phyloP scores from a whole-genome alignment of 768 basidiomycete genomes.

The Boletus rubropictus region DNA sequence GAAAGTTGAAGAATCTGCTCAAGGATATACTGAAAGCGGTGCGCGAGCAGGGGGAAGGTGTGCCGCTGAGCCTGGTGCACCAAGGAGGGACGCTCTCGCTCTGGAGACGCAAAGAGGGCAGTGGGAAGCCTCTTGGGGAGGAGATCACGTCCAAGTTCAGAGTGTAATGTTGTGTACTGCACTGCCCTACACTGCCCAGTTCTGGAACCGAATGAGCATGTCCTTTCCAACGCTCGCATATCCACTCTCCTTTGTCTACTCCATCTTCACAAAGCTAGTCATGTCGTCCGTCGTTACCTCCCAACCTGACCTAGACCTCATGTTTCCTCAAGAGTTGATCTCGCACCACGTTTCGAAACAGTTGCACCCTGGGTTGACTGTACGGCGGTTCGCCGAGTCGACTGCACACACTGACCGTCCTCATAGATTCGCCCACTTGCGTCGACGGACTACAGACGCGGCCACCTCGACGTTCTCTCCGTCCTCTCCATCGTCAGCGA shows the following conservation, averaged over 20 bases:
- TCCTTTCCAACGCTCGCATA: neutral
- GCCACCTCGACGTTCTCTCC: constrained; percentile 76
- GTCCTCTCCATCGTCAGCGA: constrained; percentile 68
- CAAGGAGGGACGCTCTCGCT: constrained; percentile 39
- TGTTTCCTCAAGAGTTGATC: constrained; percentile 71
- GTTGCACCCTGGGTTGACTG: constrained; percentile 46
- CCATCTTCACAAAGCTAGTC: neutral
- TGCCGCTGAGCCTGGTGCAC: constrained; percentile 52
- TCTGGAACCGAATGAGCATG: neutral
- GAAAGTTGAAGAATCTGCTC: constrained; percentile 26
- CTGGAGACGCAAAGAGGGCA: constrained; percentile 39
- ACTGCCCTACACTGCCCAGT: neutral
- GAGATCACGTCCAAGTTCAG: constrained; percentile 22
- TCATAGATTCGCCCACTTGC: constrained; percentile 84
- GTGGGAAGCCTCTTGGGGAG: constrained; percentile 15
- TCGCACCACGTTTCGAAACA: constrained; percentile 53
- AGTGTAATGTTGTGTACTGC: neutral
- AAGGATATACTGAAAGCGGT: constrained; percentile 43
- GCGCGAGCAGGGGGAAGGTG: constrained; percentile 46
- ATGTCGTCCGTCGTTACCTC: constrained; percentile 35
- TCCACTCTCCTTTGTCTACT: constrained; percentile 2
- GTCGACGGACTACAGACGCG: constrained; percentile 73
- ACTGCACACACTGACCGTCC: constrained; percentile 2
- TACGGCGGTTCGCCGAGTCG: neutral
- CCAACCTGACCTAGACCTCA: constrained; percentile 64